phyloP scores from a whole-genome alignment of 495 filamentous ascomycete species.

The Aspergillus baeticus region DNA sequence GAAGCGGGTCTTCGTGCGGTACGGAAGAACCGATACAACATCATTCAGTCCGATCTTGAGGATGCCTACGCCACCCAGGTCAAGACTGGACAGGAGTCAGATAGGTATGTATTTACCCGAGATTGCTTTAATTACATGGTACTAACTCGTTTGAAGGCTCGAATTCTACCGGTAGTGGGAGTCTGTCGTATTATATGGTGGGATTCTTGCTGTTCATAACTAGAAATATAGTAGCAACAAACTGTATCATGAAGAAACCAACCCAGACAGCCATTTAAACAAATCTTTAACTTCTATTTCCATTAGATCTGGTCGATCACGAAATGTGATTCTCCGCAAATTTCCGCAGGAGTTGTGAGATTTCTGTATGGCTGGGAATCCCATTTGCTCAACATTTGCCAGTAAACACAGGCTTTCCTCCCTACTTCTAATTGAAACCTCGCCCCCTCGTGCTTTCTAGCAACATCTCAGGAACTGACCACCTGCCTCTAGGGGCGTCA shows the following conservation, averaged over 20 bases:
- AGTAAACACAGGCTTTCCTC: too few relatives aligned
- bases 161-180: slow-evolving; percentile 56
- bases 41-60: slow-evolving; percentile 93
- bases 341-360: too few relatives aligned
- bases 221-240: slow-evolving; percentile 27
- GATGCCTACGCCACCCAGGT: slow-evolving; percentile 95
- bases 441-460: too few relatives aligned
- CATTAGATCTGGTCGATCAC: background rate
- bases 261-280: slow-evolving; percentile 25
- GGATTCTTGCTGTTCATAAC: slow-evolving; percentile 22
- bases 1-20: slow-evolving; percentile 94
- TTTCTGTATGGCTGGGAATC: too few relatives aligned
- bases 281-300: slow-evolving; percentile 15
- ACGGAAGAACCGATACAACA: slow-evolving; percentile 97
- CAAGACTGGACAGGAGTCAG: slow-evolving; percentile 76
- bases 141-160: slow-evolving; percentile 36
- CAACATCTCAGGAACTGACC: too few relatives aligned
- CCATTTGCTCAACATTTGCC: too few relatives aligned
- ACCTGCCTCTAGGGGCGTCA: too few relatives aligned
- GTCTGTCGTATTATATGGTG: slow-evolving; percentile 10
- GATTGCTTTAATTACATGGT: background rate
- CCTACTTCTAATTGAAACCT: too few relatives aligned
- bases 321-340: background rate
- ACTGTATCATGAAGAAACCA: slow-evolving; percentile 40
- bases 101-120: slow-evolving; percentile 40